phyloP scores from a whole-genome alignment of 179 eudicot species.

The Spergularia azorica region DNA sequence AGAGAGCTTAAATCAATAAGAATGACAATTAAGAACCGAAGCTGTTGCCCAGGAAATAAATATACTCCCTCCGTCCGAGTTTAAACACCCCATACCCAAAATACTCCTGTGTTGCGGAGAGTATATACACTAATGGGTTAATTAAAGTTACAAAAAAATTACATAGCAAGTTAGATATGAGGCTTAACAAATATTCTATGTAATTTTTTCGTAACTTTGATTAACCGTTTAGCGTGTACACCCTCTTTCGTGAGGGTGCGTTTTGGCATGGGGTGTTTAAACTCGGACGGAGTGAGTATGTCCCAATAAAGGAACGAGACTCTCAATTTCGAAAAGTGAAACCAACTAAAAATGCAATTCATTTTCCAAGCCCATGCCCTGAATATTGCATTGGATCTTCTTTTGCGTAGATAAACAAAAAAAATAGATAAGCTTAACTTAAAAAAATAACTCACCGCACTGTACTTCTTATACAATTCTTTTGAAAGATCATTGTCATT shows the following conservation, averaged over 20 bases:
- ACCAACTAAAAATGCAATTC: background rate
- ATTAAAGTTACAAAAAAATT: too few species aligned
- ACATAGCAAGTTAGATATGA: too few species aligned
- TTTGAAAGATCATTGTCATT: constrained; percentile 84
- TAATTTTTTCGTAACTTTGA: too few species aligned
- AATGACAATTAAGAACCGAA: background rate
- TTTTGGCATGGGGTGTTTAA: too few species aligned
- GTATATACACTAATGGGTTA: too few species aligned
- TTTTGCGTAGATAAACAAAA: background rate
- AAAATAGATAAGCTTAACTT: background rate
- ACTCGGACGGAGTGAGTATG: too few species aligned
- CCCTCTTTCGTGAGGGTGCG: too few species aligned
- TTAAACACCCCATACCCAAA: too few species aligned
- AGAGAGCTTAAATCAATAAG: constrained; percentile 10
- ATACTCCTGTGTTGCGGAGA: too few species aligned
- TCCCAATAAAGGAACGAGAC: background rate
- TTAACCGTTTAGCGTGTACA: too few species aligned
- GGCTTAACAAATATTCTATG: too few species aligned
- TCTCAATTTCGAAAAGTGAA: background rate
- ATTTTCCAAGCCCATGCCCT: constrained; percentile 7
- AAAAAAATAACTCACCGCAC: constrained; percentile 65
- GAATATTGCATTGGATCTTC: background rate
- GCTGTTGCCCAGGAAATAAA: background rate
- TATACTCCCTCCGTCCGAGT: background rate
- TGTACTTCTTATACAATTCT: constrained; percentile 91